Percentiles rank a stretch among this genome's conserved stretches.
These are phyloP conservation scores for Calonectria multiphialidica DNA, from an alignment of 2,329 filamentous ascomycete species.

Conservation along the genomic window DNA sequence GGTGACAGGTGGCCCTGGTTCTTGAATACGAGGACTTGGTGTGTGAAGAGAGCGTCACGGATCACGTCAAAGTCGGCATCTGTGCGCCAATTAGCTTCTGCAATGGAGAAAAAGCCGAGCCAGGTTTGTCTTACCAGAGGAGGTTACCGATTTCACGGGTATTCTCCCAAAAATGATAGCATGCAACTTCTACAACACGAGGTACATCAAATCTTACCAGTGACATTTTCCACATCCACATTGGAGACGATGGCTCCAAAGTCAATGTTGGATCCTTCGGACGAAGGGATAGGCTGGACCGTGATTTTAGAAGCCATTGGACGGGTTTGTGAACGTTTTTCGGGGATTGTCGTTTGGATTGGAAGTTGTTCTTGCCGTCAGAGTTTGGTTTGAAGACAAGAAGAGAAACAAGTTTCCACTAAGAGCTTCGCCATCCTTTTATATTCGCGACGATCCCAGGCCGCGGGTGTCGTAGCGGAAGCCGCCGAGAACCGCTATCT, in stretches of 20 bases:
- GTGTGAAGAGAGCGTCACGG: conserved; percentile 73
- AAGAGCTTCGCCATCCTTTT: background rate
- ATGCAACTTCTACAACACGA: conserved; percentile 19
- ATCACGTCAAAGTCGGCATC: conserved; percentile 75
- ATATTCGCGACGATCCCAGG: background rate
- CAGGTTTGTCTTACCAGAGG: conserved; percentile 59
- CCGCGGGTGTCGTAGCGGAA: conserved; percentile 2
- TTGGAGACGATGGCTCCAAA: conserved; percentile 73
- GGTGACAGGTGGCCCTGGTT: conserved; percentile 73
- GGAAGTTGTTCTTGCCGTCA: background rate
- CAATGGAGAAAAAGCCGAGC: background rate
- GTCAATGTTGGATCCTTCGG: conserved; percentile 58
- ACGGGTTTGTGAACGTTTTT: background rate
- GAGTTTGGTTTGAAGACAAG: background rate
- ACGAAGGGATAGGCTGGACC: conserved; percentile 53
- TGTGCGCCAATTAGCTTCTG: conserved; percentile 44
- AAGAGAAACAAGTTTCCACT: background rate
- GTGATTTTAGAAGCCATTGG: conserved; percentile 43
- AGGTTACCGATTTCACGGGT: conserved; percentile 73
- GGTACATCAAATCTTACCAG: conserved; percentile 59
- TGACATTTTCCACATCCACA: conserved; percentile 71
- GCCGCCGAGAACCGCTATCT: conserved; percentile 24
- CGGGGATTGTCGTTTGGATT: background rate
- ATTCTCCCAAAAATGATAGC: conserved; percentile 56
- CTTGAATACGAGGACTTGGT: conserved; percentile 80